Percentiles rank a stretch among this genome's conserved stretches.
Evolutionary conservation across 1,284 basidiomycete genomes (phyloP).

Genomic region (Ceratobasidium sp.): DNA sequence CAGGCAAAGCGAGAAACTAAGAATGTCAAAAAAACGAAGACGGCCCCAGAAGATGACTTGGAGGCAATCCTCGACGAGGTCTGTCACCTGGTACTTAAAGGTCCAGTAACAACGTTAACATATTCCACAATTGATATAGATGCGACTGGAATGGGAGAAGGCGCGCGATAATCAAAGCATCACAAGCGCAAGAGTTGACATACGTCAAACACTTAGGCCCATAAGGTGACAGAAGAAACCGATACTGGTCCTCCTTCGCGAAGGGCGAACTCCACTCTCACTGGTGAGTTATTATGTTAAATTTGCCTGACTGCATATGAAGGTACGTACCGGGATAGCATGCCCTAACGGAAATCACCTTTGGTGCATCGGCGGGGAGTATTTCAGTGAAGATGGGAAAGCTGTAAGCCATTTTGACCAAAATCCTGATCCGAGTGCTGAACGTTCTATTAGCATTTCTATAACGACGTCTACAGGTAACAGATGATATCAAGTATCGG

Average conservation of each 20-base stretch:
- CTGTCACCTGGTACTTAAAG: constrained; percentile 47
- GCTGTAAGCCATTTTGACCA: constrained; percentile 63
- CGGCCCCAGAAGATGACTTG: constrained; percentile 72
- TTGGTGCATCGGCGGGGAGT: constrained; percentile 86
- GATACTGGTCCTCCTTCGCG: constrained; percentile 81
- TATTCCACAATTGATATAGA: constrained; percentile 59
- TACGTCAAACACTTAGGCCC: constrained; percentile 57
- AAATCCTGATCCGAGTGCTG: not conserved
- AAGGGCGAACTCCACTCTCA: constrained; percentile 82
- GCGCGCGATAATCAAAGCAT: constrained; percentile 1
- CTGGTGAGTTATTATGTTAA: constrained; percentile 51
- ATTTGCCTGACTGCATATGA: not conserved
- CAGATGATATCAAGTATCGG: constrained; percentile 58
- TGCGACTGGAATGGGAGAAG: constrained; percentile 75
- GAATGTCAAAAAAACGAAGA: constrained; percentile 63
- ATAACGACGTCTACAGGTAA: constrained; percentile 84
- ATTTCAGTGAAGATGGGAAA: constrained; percentile 83
- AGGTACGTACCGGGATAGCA: constrained; percentile 51
- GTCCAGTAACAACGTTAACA: constrained; percentile 45
- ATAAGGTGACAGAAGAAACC: constrained; percentile 79
- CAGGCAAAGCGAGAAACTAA: constrained; percentile 75
- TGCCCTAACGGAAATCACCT: constrained; percentile 82
- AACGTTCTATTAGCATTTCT: constrained; percentile 68
- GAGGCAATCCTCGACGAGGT: constrained; percentile 84
- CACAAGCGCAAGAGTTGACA: not conserved